These are phyloP conservation scores for Hibiscus syriacus DNA, from an alignment of 345 rosid species.

Conservation along the genomic window DNA sequence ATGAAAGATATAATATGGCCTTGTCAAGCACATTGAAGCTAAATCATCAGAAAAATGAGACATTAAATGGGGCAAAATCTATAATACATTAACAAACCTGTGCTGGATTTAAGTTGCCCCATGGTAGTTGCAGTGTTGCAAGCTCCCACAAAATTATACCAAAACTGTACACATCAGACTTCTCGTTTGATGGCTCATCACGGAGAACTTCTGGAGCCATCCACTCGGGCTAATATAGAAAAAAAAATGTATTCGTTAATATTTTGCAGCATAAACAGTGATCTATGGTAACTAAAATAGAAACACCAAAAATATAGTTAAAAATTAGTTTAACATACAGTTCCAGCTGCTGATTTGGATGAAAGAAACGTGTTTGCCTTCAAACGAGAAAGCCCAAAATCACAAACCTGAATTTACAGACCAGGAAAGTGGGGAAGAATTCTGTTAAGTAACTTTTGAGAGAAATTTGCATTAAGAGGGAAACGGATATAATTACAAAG, in stretches of 20 bases:
- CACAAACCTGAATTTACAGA: constrained; percentile 63
- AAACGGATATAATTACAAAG: neutral
- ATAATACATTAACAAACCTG: constrained; percentile 51
- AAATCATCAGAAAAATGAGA: neutral
- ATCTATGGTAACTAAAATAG: neutral
- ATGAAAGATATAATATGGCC: neutral
- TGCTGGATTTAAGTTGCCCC: constrained; percentile 92
- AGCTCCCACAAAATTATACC: constrained; percentile 94
- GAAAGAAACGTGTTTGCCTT: constrained; percentile 95
- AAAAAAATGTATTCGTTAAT: constrained; percentile 6
- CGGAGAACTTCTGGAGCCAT: constrained; percentile 99
- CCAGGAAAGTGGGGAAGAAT: constrained; percentile 8
- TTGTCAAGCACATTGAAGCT: neutral
- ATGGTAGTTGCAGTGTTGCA: constrained; percentile 91
- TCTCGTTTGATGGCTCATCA: constrained; percentile 94
- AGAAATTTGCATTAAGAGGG: neutral
- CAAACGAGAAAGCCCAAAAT: constrained; percentile 96
- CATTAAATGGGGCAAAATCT: neutral
- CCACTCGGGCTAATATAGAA: constrained; percentile 92
- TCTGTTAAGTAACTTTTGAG: neutral
- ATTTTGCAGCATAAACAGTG: neutral
- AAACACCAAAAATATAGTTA: constrained; percentile 1
- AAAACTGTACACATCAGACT: constrained; percentile 87
- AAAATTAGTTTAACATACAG: constrained; percentile 54
- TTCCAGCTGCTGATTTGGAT: constrained; percentile 98